Base-by-base conservation (phyloP, 1,139 yeast genomes). In the Eremothecium cymbalariae region DNA sequence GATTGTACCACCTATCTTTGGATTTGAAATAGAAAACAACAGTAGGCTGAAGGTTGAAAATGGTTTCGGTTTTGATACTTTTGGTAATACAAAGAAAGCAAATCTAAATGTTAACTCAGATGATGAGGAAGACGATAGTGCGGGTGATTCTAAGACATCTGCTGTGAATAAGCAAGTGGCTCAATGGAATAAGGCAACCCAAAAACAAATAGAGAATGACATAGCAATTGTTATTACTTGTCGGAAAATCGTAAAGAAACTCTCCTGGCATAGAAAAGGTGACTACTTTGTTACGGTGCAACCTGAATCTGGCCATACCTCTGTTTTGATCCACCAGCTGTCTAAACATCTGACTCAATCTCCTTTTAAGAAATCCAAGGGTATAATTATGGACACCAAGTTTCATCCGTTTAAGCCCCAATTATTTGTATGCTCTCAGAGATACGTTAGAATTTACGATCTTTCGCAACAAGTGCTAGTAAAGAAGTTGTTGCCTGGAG, bases 351-450 rank as follows among this genome's bases (percentile, higher is more conserved):
- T 81, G 43, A 81, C 97, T n/a, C 99, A 90, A 64, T 83, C 95
- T 12, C 99, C 99, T 44, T 90, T 90, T 72, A 73, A 77, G 50
- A 85, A 85, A 61, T 75, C 94, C 24, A 84, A 84, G 66, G 99
- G 99, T 45, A 79, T 88, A 43, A 79, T 88, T 30, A 86, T 86
- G 78, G 95, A 85, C 58, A 96, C 95, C 44, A 82, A 81, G 61
- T 90, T 90, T 74, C 99, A 90, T 62, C 98, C 99, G 17, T 79
- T 84, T 64, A 79, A 84, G 54, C 98, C 99, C 13, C 94, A 85
- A 56, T 69, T 90, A 44, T 83, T 84, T 55, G 97, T 93, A 32
- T 90, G 94, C 47, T 83, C 95, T 7, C 98, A 90, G 64, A 73
- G 97, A 55, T 84, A 86, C 49, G 72, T 90, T 48, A 77, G 95